Evolutionary conservation across 768 basidiomycete genomes (phyloP), one percentile per base, ranked within the genome.

Genomic region (Suillus bovinus): DNA sequence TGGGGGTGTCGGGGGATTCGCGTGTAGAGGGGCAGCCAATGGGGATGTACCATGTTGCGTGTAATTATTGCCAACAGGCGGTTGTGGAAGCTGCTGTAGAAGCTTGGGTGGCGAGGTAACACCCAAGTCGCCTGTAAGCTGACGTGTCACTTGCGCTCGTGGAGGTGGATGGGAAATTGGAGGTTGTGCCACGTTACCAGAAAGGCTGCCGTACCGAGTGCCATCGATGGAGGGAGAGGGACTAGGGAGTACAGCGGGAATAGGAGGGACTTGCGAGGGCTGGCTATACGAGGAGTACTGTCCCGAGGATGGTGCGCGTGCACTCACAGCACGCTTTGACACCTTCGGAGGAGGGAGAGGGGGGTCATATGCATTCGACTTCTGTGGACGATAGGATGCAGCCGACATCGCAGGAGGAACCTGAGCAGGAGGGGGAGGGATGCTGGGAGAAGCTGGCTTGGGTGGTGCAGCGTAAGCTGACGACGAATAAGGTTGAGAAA

Each of bases 361-460:
- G 3, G 90, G 90, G 67, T 92, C 90, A 67, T 91, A 92, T 2
- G 90, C 90, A 66, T 91, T 89, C 16, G 78, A 79, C 38, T 84
- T 73, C 74, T 86, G 90, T 27, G 88, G 87, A 56, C 89, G 81
- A 63, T 78, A 85, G n/a, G 87, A 68, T 33, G 80, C 71, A 2
- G 81, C 74, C 3, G 81, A 73, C 20, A 80, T 77, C 6, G 73
- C 64, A 4, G 80, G 75, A 33, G 79, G 69, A 2, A 59, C 62
- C 31, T 75, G 72, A 59, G 71, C 56, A 36, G 73, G 59, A 53
- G 66, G 42, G 57, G 73, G 59, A 50, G 66, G 42, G 58, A 69
- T 59, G 55, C 69, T 73, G 33, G 70, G 44, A 62, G 66, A 59
- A 41, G 59, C 29, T 59, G 63, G 66, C 33, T 66, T 59, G 4